A percentile compares a stretch with the other conserved stretches of the same genome.
Evolutionary conservation across 257 asterid species (phyloP).

Genomic region (Solanum piurae): DNA sequence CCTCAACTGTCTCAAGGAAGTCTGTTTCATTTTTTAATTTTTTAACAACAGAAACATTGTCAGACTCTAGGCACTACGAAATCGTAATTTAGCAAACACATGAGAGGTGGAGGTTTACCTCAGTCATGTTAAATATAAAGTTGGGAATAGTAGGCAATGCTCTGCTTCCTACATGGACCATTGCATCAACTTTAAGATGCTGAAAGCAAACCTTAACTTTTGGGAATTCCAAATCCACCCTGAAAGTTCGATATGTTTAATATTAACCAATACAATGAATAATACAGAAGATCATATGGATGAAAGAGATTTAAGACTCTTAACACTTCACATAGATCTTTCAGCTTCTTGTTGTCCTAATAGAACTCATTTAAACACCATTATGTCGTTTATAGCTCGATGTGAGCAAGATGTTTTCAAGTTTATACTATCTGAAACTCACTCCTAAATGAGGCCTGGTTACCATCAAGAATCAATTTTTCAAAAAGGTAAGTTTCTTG

Average conservation of each 20-base stretch:
- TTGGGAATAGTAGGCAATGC: conserved; percentile 74
- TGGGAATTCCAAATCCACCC: conserved; percentile 56
- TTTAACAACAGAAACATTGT: not conserved
- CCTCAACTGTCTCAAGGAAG: conserved; percentile 47
- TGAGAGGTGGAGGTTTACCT: conserved; percentile 26
- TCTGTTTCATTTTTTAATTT: conserved; percentile 15
- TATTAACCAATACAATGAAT: not conserved
- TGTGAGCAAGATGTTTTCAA: not conserved
- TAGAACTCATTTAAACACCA: not conserved
- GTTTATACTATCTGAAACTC: not conserved
- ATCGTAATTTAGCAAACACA: not conserved
- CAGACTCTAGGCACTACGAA: not conserved
- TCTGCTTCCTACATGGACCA: conserved; percentile 58
- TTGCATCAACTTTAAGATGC: conserved; percentile 55
- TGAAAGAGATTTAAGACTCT: not conserved
- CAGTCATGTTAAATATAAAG: conserved; percentile 58
- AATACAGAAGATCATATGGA: not conserved
- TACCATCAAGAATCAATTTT: not conserved
- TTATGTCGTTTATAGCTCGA: not conserved
- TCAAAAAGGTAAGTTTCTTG: not conserved
- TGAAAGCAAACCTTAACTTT: conserved; percentile 59
- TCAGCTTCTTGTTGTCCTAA: not conserved
- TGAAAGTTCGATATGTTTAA: not conserved
- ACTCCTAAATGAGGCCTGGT: not conserved
- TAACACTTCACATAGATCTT: not conserved